Percentiles rank a stretch among this genome's conserved stretches.
These are phyloP conservation scores for Lactarius trivialis DNA, from an alignment of 768 basidiomycete species.

Conservation along the genomic window DNA sequence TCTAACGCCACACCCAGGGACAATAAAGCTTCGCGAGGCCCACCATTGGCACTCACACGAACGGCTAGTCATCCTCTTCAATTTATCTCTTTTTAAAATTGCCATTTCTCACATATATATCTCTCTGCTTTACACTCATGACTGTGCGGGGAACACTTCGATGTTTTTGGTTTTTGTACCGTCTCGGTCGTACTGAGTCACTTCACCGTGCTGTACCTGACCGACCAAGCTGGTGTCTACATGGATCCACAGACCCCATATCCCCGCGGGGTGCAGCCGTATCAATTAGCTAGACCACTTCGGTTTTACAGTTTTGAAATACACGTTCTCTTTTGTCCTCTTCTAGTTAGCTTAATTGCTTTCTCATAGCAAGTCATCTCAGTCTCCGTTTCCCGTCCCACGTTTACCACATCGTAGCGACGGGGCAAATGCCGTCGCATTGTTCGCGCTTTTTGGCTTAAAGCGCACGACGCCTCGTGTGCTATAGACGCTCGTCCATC, in stretches of 20 bases:
- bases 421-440: constrained; percentile 1
- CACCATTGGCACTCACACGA: not conserved
- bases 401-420: not conserved
- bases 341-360: not conserved
- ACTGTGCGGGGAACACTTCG: not conserved
- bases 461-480: constrained; percentile 1
- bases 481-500: not conserved
- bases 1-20: not conserved
- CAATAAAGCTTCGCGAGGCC: not conserved
- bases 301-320: not conserved
- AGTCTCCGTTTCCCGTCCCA: not conserved
- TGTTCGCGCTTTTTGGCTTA: constrained; percentile 19
- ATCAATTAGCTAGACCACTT: not conserved
- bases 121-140: not conserved
- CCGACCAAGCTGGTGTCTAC: constrained; percentile 1
- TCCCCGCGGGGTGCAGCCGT: not conserved
- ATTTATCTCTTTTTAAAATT: not conserved
- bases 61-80: not conserved
- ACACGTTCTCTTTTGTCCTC: not conserved
- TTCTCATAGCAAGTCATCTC: not conserved
- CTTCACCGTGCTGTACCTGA: not conserved
- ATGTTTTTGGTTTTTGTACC: not conserved
- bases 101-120: not conserved
- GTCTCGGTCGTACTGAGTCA: not conserved
- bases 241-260: constrained; percentile 10